Evolutionary conservation across 225 moss, liverwort and hornwort species (phyloP), one percentile per base, ranked within the genome.

Genomic region (Antitrichia curtipendula): DNA sequence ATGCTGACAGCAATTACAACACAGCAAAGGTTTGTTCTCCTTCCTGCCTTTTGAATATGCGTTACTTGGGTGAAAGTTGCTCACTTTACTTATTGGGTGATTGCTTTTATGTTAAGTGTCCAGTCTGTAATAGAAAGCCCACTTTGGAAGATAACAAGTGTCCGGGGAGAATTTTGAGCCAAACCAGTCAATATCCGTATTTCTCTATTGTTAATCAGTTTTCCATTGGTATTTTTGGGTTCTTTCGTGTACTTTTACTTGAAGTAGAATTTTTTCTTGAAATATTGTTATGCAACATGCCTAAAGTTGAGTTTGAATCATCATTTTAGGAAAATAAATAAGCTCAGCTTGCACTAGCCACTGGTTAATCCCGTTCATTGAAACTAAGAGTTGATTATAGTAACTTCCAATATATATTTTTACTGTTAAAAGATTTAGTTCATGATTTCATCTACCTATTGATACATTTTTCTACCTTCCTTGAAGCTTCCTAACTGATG

Each of bases 1-100:
- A 98, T 86, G 95, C 97, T 47, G 97, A 98, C 83, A 97, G 97
- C 94, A 98, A 98, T 90, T 98, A 94, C 91, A 98, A 96, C 86
- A 91, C 90, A 69, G 97, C 98, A 34, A 90, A 94, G 89, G 98
- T 88, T 86, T 84, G 82, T 94, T 79, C 83, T 58, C 89, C 56
- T 41, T 84, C 38, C 65, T 56, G 29, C 54, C 29, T 9, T 40
- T 10, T 78, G 60, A 47, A 68, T 6, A 63, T 82, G 58, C 43
- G 47, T 80, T 41, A 78, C 29, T 74, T 80, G 36, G 52, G 32
- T 85, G 72, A 58, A 69, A 85, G 53, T 38, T 68, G 19, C 57
- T 27, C 43, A 28, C 54, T 86, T 52, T 61, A 29, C 60, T 45
- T 23, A 36, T 3, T 36, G n/a, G 19, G 43, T 25, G 82, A 82